Base-by-base conservation (phyloP, 2,329 filamentous ascomycete genomes). In the Penicillium sclerotigenum region DNA sequence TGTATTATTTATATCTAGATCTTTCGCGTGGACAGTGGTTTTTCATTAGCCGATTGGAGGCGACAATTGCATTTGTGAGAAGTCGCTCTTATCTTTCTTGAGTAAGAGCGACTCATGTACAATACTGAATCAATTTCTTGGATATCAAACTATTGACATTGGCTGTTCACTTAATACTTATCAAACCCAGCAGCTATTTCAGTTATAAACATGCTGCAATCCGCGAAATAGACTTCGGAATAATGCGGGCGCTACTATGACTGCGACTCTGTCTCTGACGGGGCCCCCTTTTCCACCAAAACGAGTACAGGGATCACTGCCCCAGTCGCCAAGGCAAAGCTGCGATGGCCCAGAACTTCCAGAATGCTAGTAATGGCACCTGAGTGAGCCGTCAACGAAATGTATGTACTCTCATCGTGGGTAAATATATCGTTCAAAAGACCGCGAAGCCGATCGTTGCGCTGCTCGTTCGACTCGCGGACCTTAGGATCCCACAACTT, bases 311-410 rank as follows among this genome's bases (percentile, higher is more conserved):
- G 79, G 47, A 83, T 79, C 13, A 82, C 75, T 2, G 71, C 78
- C 1, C 81, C 81, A 0, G 81, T 83, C 31, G 67, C 71, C 57
- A 83, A 59, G 9, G 66, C 62, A 66, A 83, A 83, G 29, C 62
- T 48, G 9, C 77, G 70, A 68, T 83, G 80, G 0, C 76, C 77
- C 31, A 75, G 56, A 13, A 76, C 69, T 36, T 72, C 65, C 58
- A 86, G 64, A 24, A 85, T 71, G 61, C 80, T 81, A 5, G 75
- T 78, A 58, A 86, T 85, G 5, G 81, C 80, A 0, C 83, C 83
- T 1, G 81, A 84, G 68, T 87, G 84, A 38, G 78, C 79, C 1
- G 83, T 85, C 38, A 86, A 69, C 3, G 79, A 82, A 11, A 86
- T 67, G 47, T 80, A 80, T 0, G 73, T 75, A 59, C 71, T 79